A percentile compares a stretch with the other conserved stretches of the same genome.
Conservation (phyloP, 768 basidiomycete genomes). For the Vararia minispora region DNA sequence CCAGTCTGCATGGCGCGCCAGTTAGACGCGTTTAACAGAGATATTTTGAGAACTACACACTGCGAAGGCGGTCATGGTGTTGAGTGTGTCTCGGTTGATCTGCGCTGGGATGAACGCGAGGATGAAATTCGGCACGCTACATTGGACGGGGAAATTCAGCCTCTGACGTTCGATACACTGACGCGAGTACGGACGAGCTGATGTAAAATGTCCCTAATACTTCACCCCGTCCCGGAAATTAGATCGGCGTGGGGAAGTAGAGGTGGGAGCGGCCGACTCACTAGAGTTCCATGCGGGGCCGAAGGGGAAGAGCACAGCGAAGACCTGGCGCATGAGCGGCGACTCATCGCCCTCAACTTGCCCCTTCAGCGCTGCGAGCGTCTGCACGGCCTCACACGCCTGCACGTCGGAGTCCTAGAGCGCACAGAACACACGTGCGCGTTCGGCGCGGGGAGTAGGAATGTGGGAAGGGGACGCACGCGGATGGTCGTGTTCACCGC, state of each 20-base stretch:
- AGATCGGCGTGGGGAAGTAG: not conserved
- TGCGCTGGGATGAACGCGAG: constrained; percentile 88
- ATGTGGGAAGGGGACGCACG: not conserved
- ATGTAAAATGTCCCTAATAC: constrained; percentile 93
- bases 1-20: constrained; percentile 46
- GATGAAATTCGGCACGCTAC: constrained; percentile 87
- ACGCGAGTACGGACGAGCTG: constrained; percentile 65
- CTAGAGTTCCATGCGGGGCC: constrained; percentile 82
- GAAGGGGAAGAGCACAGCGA: constrained; percentile 79
- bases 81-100: constrained; percentile 75
- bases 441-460: not conserved
- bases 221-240: constrained; percentile 14
- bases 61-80: constrained; percentile 92
- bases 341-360: constrained; percentile 54
- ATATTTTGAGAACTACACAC: constrained; percentile 30
- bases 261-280: constrained; percentile 17
- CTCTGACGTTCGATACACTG: constrained; percentile 9
- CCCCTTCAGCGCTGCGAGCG: constrained; percentile 48
- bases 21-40: not conserved
- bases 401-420: constrained; percentile 33
- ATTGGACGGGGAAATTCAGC: no score
- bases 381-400: constrained; percentile 28
- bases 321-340: constrained; percentile 69
- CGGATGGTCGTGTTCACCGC: no score
- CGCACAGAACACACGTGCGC: constrained; percentile 2